Percentiles rank a stretch among this genome's conserved stretches.
Evolutionary conservation across 2,329 filamentous ascomycete species (phyloP).

Genomic region (Aspergillus fijiensis): DNA sequence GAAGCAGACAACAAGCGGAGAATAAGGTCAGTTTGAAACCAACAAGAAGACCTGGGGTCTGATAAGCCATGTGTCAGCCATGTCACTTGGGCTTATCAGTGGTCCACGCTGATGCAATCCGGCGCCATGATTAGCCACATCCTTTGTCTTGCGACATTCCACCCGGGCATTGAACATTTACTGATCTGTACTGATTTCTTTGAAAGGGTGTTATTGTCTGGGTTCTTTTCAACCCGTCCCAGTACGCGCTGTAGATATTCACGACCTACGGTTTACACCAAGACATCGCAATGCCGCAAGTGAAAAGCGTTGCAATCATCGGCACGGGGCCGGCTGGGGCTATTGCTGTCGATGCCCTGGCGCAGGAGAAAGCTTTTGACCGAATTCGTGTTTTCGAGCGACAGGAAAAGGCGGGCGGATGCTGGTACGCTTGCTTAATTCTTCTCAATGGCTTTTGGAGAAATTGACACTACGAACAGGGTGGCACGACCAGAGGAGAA

Average conservation of each 20-base stretch:
- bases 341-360: conserved; percentile 61
- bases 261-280: background rate
- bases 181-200: background rate
- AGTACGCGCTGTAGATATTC: background rate
- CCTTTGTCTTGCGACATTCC: background rate
- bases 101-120: conserved; percentile 14
- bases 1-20: background rate
- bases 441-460: background rate
- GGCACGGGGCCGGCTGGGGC: conserved; percentile 62
- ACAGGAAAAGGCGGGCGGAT: conserved; percentile 59
- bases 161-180: background rate
- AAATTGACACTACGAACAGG: conserved; percentile 18
- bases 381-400: conserved; percentile 62
- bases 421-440: conserved; percentile 50
- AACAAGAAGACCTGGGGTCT: background rate
- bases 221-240: background rate
- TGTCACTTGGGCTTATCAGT: background rate
- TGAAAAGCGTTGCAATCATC: conserved; percentile 57
- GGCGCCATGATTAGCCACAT: conserved; percentile 10
- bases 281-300: conserved; percentile 9
- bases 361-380: conserved; percentile 59
- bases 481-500: conserved; percentile 36
- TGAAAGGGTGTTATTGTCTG: background rate
- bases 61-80: background rate
- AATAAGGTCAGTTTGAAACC: background rate